Evolutionary conservation across 345 rosid species (phyloP), one percentile per base, ranked within the genome.

Genomic region (Eucalyptus lansdowneana): DNA sequence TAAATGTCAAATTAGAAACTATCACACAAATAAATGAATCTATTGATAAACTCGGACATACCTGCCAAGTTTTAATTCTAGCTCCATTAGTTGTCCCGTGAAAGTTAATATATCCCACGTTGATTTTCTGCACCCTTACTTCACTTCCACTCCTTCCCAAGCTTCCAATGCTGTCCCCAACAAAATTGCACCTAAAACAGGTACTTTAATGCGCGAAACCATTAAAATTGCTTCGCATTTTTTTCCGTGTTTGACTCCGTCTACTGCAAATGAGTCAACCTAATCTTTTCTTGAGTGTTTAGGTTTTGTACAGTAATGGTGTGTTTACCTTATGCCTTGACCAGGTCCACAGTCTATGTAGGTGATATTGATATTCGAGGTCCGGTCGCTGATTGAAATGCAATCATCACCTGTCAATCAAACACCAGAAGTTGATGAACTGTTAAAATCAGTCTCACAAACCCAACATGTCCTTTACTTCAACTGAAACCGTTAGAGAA

Each of bases 31-130:
- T 45, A 87, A 87, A 37, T 47, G 22, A 53, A 5, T 60, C 60
- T 42, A 37, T 27, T 17, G 27, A n/a, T 37, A 14, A 19, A 53
- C 54, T 29, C 2, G 16, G 14, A 44, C 47, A 44, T 89, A 90
- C 92, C 89, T 90, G 92, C 94, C 90, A 91, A 16, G 94, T 92
- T 90, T 93, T 94, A 81, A 94, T 93, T 42, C 92, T 89, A 5
- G 47, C 92, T n/a, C 95, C 94, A 37, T 92, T 94, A 45, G 91
- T 91, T 31, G 92, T 88, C 49, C 51, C 56, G 4, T 19, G 16
- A 87, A 94, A 92, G 16, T 88, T 14, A 6, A 89, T 86, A 29
- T 58, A 22, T 21, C 24, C 11, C 16, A 92, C 95, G 12, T 27
- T 13, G 22, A 88, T 87, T 58, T 87, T n/a, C 22, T 83, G n/a